Evolutionary conservation across 306 rosid species (phyloP).

Genomic region (Malus asiatica): DNA sequence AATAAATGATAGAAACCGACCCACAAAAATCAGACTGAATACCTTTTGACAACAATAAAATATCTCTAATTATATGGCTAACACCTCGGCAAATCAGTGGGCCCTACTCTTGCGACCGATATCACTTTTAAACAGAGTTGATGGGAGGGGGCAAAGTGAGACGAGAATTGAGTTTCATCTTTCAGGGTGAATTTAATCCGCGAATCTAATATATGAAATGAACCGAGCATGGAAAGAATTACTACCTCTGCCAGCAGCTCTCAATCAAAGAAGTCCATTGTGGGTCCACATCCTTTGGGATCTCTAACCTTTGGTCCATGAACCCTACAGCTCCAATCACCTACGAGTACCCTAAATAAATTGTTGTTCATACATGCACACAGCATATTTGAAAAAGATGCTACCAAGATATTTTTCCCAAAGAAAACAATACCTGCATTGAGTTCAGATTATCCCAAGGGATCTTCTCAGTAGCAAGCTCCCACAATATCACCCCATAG

Average conservation of each 20-base stretch:
- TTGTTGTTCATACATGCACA: slow-evolving; percentile 36
- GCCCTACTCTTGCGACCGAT: too few species aligned
- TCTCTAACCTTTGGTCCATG: slow-evolving; percentile 90
- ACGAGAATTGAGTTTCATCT: slow-evolving; percentile 1
- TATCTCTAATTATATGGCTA: not conserved
- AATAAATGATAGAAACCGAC: too few species aligned
- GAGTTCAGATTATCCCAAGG: slow-evolving; percentile 98
- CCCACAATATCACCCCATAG: slow-evolving; percentile 97
- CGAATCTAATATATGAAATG: not conserved
- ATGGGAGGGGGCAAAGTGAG: not conserved
- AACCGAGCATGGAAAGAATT: not conserved
- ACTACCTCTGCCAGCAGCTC: slow-evolving; percentile 89
- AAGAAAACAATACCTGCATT: slow-evolving; percentile 80
- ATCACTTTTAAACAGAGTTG: too few species aligned
- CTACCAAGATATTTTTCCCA: not conserved
- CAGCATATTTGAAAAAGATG: not conserved
- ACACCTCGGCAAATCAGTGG: too few species aligned
- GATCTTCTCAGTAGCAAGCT: slow-evolving; percentile 90
- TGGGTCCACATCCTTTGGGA: slow-evolving; percentile 82
- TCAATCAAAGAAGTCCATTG: slow-evolving; percentile 80
- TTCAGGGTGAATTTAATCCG: slow-evolving; percentile 1
- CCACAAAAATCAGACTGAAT: not conserved
- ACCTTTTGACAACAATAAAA: not conserved
- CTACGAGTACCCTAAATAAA: slow-evolving; percentile 55
- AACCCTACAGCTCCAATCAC: slow-evolving; percentile 99